phyloP scores from a whole-genome alignment of 768 basidiomycete species.

The Leccinellum rugosiceps region DNA sequence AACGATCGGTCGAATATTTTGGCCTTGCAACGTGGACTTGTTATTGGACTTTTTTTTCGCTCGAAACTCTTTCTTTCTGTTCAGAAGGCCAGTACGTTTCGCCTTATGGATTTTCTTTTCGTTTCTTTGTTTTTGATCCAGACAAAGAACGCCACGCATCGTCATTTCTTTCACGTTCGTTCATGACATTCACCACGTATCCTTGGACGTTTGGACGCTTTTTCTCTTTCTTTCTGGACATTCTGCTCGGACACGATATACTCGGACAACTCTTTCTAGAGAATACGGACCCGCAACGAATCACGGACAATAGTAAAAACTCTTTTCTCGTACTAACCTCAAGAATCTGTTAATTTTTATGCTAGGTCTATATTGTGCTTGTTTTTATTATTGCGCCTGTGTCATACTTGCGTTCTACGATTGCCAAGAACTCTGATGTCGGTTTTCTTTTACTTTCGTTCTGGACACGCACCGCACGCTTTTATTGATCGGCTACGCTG shows the following conservation, averaged over 20 bases:
- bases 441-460: background rate
- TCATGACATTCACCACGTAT: constrained; percentile 20
- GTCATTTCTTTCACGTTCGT: constrained; percentile 17
- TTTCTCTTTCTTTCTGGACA: constrained; percentile 8
- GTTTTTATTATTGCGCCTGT: background rate
- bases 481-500: background rate
- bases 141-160: constrained; percentile 11
- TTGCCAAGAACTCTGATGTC: background rate
- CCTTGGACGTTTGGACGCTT: constrained; percentile 15
- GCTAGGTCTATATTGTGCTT: background rate
- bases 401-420: background rate
- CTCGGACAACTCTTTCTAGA: constrained; percentile 22
- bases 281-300: constrained; percentile 19
- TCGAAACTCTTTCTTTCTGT: background rate
- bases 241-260: constrained; percentile 12
- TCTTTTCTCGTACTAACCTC: background rate
- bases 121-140: background rate
- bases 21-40: constrained; percentile 8
- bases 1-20: background rate
- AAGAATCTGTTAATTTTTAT: background rate
- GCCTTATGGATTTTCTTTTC: background rate
- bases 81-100: constrained; percentile 8
- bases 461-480: background rate
- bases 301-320: constrained; percentile 13
- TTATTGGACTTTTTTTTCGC: constrained; percentile 5